Base-by-base conservation (phyloP, 2,329 filamentous ascomycete genomes). In the Pleoardoris graminearum region DNA sequence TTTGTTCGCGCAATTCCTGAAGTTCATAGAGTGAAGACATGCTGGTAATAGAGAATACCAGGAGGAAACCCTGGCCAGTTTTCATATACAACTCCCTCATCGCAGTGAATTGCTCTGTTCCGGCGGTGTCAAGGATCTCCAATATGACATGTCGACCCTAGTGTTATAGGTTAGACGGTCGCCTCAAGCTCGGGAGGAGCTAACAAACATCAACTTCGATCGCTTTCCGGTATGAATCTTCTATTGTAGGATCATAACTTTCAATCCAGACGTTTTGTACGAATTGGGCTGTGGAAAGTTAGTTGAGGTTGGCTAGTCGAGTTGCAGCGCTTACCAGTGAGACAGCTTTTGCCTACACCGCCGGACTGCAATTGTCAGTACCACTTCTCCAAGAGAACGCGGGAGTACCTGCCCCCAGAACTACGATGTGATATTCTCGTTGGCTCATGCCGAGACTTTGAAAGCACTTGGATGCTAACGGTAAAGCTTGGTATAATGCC, bases 1-100 rank as follows among this genome's bases (percentile, higher is more conserved):
- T 95, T 74, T 96, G 90, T 67, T 96, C 90, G 45, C 90, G 87
- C 36, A 96, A 81, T 63, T 89, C 87, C 62, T 85, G 82, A 25
- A 96, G 82, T 74, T 96, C 91, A 63, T 86, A 83, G 35, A 96
- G 80, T n/a, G 90, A 95, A 29, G 89, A 89, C 55, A 83, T 80
- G 56, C 90, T 94, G 16, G 90, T 93, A 69, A 96, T 96, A 75
- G 89, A 93, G 77, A 96, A 96, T 52, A 96, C 91, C 32, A 96
- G 82, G 50, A 96, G 83, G 72, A 96, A 96, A 0, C 91, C 91
- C 76, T 96, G 90, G 50, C 91, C 91, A 33, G 91, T 90, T 71
- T 94, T 94, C 90, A 96, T 95, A 78, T 96, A 94, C 14, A 48
- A 37, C 27, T 70, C 70, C 65, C 69, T 70, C 68, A 71, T 72